These are phyloP conservation scores for Capronia coronata DNA, from an alignment of 2,329 filamentous ascomycete species.

Conservation along the genomic window DNA sequence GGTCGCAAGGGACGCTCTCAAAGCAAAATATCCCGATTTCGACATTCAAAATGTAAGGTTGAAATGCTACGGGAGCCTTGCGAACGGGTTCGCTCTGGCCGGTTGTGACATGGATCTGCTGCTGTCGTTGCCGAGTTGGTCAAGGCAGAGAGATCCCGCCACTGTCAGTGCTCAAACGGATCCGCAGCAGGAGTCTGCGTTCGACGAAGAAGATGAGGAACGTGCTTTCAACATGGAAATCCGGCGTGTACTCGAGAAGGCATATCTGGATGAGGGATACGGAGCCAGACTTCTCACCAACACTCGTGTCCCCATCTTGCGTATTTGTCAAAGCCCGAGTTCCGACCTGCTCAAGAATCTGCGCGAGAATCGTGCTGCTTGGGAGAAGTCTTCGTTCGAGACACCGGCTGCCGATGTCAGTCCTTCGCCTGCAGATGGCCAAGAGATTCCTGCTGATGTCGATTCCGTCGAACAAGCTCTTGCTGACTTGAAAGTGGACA, in stretches of 20 bases:
- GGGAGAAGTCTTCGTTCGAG: slow-evolving; percentile 15
- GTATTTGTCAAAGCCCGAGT: slow-evolving; percentile 68
- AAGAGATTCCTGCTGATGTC: slow-evolving; percentile 6
- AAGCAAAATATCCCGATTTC: slow-evolving; percentile 45
- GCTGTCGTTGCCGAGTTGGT: slow-evolving; percentile 55
- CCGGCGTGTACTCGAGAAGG: slow-evolving; percentile 68
- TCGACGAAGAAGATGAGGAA: slow-evolving; percentile 4
- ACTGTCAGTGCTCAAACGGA: neutral
- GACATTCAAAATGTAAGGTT: slow-evolving; percentile 56
- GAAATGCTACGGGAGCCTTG: slow-evolving; percentile 73
- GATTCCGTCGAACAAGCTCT: slow-evolving; percentile 10
- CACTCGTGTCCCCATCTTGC: slow-evolving; percentile 80
- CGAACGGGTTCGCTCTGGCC: slow-evolving; percentile 78
- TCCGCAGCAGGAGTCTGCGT: neutral
- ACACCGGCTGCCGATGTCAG: neutral
- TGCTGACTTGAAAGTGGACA: slow-evolving; percentile 16
- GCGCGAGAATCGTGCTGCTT: slow-evolving; percentile 49
- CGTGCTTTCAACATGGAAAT: slow-evolving; percentile 18
- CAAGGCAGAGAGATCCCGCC: neutral
- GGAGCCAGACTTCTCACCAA: slow-evolving; percentile 71
- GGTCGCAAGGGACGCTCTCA: slow-evolving; percentile 49
- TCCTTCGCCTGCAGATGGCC: neutral
- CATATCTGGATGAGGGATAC: slow-evolving; percentile 63
- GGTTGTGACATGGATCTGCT: slow-evolving; percentile 89
- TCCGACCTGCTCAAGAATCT: slow-evolving; percentile 56